Evolutionary conservation across 2,329 filamentous ascomycete genomes (phyloP), one percentile per base, ranked within the genome.

Genomic region (Neoarthrinium moseri): DNA sequence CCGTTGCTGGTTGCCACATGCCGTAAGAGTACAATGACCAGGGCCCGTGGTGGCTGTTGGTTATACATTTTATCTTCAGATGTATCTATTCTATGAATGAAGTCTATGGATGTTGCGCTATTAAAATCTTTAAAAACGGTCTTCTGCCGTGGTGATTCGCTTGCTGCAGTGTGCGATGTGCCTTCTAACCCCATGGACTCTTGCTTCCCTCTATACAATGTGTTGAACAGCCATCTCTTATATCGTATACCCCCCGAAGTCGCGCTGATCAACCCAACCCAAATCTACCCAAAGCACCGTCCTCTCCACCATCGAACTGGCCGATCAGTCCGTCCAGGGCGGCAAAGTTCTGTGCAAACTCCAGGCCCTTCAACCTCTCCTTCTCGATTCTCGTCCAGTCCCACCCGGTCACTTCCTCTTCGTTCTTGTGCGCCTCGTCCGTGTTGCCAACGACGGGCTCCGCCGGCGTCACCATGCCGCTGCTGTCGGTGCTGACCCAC

Each of bases 371-470:
- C 34, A 73, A 67, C 40, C 81, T 72, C 60, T 78, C 69, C 36
- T 66, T 68, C 64, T 84, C 82, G 4, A 81, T 69, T 36, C 71
- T 66, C 55, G 66, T 70, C 82, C 82, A 86, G 52, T 81, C 74
- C 80, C 80, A 83, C 40, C 67, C 67, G 5, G 56, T 51, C 20
- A 62, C 54, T 11, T 68, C 55, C 6, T 65, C 65, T 5, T 63
- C 63, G 10, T 70, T 46, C 12, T 74, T 68, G 6, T 58, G 63
- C 8, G 67, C 60, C 23, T 67, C 59, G 32, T 51, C 23, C 12
- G 69, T 69, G 23, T 71, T 61, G 36, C 71, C 72, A 33, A 67
- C 62, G 12, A 55, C 38, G 1, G 40, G 26, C 26, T 52, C 53
- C 12, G 49, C 48, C 17, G 48, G 45, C 15, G 53, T 49, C 6